A percentile compares a stretch with the other conserved stretches of the same genome.
phyloP scores from a whole-genome alignment of 2,329 filamentous ascomycete genomes.

The Fusarium chlamydosporum region DNA sequence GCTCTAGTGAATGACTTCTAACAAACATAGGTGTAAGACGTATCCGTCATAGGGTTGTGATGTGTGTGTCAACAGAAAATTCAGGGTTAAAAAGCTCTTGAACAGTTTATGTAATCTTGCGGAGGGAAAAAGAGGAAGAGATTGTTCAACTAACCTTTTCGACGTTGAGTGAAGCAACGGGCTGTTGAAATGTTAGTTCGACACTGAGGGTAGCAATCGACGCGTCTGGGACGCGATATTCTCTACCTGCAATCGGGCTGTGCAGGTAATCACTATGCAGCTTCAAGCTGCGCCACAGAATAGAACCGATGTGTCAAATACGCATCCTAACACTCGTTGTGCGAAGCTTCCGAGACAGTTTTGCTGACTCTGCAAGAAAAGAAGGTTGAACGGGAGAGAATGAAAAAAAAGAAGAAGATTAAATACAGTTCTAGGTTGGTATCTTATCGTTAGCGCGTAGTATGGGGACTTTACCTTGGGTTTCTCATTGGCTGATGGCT shows the following conservation, averaged over 20 bases:
- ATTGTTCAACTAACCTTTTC: constrained; percentile 62
- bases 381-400: neutral
- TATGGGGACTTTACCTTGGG: neutral
- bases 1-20: constrained; percentile 48
- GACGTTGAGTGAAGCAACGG: neutral
- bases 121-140: constrained; percentile 15
- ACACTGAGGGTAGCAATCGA: neutral
- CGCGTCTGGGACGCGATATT: neutral
- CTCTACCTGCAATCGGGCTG: neutral
- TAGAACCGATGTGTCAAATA: neutral
- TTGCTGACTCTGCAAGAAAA: neutral
- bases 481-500: neutral
- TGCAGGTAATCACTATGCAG: neutral
- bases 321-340: neutral
- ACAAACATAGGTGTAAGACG: constrained; percentile 36
- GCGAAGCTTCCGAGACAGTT: neutral
- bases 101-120: constrained; percentile 69
- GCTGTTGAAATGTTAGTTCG: neutral
- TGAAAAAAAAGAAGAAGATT: neutral
- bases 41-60: constrained; percentile 69
- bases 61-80: constrained; percentile 70
- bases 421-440: neutral
- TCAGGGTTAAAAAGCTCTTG: constrained; percentile 80
- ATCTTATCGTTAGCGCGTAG: neutral
- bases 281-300: neutral